These are phyloP conservation scores for Ustilago bromivora DNA, from an alignment of 1,284 basidiomycete species.

Conservation along the genomic window DNA sequence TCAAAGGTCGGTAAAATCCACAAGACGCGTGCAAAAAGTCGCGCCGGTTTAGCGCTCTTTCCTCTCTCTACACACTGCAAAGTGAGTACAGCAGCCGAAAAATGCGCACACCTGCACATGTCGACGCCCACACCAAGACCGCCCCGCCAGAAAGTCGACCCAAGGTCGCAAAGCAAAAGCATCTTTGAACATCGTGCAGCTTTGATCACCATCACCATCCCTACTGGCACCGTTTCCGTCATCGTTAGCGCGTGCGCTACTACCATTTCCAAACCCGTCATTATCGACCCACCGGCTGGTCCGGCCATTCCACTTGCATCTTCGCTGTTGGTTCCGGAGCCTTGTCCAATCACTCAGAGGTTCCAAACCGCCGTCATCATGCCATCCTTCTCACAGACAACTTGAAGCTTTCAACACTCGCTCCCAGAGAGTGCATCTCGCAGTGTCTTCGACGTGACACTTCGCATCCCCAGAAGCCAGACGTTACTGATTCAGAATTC, in stretches of 20 bases:
- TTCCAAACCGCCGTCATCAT: background rate
- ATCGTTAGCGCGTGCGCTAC: background rate
- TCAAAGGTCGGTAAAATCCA: background rate
- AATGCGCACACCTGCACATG: constrained; percentile 4
- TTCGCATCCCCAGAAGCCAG: too few species aligned
- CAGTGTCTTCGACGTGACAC: background rate
- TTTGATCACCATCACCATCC: background rate
- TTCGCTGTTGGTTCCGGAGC: background rate
- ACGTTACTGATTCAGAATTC: too few species aligned
- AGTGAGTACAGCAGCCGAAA: too few species aligned
- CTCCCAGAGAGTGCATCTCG: background rate
- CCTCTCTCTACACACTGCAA: background rate
- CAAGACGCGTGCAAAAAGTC: background rate
- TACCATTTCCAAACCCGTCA: background rate
- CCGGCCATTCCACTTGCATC: background rate
- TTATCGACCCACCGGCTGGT: background rate
- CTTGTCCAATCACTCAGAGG: background rate
- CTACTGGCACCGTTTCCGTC: background rate
- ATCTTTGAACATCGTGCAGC: background rate
- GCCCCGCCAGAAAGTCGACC: background rate
- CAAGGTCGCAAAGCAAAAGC: background rate
- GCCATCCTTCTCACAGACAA: background rate
- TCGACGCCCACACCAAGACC: constrained; percentile 4
- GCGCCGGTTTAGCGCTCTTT: background rate
- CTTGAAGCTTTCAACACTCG: background rate